phyloP scores from a whole-genome alignment of 148 eudicot species.

The Fagopyrum homotropicum region DNA sequence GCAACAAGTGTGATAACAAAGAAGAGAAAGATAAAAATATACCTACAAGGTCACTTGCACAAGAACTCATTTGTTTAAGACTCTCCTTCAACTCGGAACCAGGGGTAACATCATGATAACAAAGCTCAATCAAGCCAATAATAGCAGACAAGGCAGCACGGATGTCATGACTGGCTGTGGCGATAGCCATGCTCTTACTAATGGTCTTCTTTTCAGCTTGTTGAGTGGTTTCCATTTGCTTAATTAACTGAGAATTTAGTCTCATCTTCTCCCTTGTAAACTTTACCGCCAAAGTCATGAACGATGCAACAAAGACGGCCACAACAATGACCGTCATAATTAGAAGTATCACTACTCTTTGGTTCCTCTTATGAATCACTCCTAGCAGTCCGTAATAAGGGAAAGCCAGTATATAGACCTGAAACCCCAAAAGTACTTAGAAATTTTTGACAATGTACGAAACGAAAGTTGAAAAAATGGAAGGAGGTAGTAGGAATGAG shows the following conservation, averaged over 20 bases:
- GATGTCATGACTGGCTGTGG: slow-evolving; percentile 69
- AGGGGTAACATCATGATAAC: slow-evolving; percentile 23
- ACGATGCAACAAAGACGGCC: slow-evolving; percentile 17
- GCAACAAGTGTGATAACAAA: background rate
- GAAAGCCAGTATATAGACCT: slow-evolving; percentile 50
- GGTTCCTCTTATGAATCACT: slow-evolving; percentile 20
- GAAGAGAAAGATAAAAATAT: background rate
- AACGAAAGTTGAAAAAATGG: background rate
- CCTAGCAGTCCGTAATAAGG: slow-evolving; percentile 10
- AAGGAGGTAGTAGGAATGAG: background rate
- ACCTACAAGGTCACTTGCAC: slow-evolving; percentile 59
- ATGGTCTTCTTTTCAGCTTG: slow-evolving; percentile 55
- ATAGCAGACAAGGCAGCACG: slow-evolving; percentile 65
- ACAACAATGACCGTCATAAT: slow-evolving; percentile 4
- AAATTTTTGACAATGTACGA: background rate
- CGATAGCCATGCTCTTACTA: slow-evolving; percentile 57
- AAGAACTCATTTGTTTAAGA: slow-evolving; percentile 37
- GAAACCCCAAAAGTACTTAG: background rate
- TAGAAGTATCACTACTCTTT: slow-evolving; percentile 23
- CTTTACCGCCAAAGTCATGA: slow-evolving; percentile 22
- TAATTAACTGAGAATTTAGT: slow-evolving; percentile 43
- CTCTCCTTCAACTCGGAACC: slow-evolving; percentile 43
- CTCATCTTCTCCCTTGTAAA: slow-evolving; percentile 35
- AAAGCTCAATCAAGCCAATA: slow-evolving; percentile 39
- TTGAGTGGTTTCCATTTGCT: slow-evolving; percentile 39